Evolutionary conservation across 1,139 yeast genomes (phyloP).

Genomic region (Suhomyces guaymorum): DNA sequence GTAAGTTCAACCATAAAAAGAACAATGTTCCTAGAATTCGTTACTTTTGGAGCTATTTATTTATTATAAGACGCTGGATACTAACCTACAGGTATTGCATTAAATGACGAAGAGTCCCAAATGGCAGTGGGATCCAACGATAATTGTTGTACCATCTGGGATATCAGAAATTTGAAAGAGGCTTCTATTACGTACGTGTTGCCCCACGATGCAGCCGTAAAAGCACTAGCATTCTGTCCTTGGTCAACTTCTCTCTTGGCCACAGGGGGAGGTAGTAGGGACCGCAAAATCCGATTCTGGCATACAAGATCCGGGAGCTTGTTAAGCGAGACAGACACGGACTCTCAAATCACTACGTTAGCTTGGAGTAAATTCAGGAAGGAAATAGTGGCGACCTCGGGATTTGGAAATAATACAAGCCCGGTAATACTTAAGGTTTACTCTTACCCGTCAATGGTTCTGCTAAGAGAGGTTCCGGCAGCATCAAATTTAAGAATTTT

Average conservation of each 20-base stretch:
- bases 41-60: no score
- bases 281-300: conserved; percentile 69
- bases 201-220: conserved; percentile 46
- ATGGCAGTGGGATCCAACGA: conserved; percentile 76
- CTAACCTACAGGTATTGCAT: conserved; percentile 47
- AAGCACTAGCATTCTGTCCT: conserved; percentile 48
- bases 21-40: no score
- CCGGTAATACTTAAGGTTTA: conserved; percentile 50
- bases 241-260: conserved; percentile 44
- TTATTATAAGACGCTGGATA: no score
- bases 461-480: conserved; percentile 53
- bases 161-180: conserved; percentile 37
- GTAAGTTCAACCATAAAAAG: no score
- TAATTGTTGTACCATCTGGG: conserved; percentile 70
- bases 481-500: conserved; percentile 56
- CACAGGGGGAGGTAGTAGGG: conserved; percentile 48
- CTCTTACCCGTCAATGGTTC: conserved; percentile 63
- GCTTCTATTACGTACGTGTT: conserved; percentile 51
- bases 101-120: conserved; percentile 48
- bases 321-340: conserved; percentile 53
- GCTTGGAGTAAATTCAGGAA: conserved; percentile 68
- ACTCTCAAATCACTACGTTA: conserved; percentile 76
- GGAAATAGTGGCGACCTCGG: conserved; percentile 78
- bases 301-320: conserved; percentile 76
- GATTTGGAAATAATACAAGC: conserved; percentile 55